Percentiles rank a stretch among this genome's conserved stretches.
These are phyloP conservation scores for Monilinia vaccinii-corymbosi DNA, from an alignment of 2,329 filamentous ascomycete genomes.

Conservation along the genomic window DNA sequence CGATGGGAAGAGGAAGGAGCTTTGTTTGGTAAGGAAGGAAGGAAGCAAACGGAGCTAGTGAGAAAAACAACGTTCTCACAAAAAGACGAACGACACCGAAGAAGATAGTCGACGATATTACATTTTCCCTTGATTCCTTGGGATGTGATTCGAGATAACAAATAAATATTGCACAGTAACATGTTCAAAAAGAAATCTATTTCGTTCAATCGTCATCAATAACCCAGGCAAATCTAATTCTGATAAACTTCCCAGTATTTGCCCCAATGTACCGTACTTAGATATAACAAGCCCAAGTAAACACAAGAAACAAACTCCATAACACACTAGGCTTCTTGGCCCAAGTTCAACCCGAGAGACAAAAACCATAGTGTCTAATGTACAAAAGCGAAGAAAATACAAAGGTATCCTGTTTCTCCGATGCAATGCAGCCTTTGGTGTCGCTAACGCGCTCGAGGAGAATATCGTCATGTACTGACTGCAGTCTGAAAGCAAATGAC, in stretches of 20 bases:
- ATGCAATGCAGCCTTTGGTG: slow-evolving; percentile 11
- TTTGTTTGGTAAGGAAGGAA: background rate
- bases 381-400: slow-evolving; percentile 9
- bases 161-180: background rate
- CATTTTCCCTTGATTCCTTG: background rate
- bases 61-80: background rate
- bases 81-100: background rate
- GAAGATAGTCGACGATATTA: background rate
- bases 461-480: background rate
- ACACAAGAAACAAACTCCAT: slow-evolving; percentile 4
- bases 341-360: slow-evolving; percentile 6
- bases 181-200: background rate
- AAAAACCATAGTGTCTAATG: slow-evolving; percentile 5
- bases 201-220: slow-evolving; percentile 7
- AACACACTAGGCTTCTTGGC: background rate
- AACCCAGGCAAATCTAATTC: slow-evolving; percentile 2
- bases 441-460: background rate
- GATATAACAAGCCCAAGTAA: background rate
- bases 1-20: background rate
- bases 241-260: slow-evolving; percentile 3
- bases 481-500: background rate
- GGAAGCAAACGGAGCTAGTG: background rate
- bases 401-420: slow-evolving; percentile 9
- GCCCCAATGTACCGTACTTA: slow-evolving; percentile 3
- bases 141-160: background rate